A percentile compares a stretch with the other conserved stretches of the same genome.
phyloP scores from a whole-genome alignment of 257 asterid genomes.

The Striga asiatica region DNA sequence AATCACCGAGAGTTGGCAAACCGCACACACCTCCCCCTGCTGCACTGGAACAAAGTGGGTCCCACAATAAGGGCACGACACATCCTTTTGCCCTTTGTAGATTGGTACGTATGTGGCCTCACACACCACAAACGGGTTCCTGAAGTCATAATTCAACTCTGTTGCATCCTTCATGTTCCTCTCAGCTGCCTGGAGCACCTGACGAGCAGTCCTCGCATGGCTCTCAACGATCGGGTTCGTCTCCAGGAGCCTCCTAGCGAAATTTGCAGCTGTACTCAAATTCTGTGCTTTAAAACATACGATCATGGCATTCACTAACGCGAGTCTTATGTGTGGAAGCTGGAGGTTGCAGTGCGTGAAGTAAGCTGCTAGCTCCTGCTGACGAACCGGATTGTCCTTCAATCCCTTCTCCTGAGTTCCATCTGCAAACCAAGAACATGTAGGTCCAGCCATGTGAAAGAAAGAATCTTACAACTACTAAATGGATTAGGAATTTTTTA shows the following conservation, averaged over 20 bases:
- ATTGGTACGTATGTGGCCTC: constrained; percentile 83
- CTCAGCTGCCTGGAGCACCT: constrained; percentile 68
- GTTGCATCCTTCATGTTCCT: constrained; percentile 55
- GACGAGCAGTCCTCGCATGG: constrained; percentile 55
- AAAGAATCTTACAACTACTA: too few relatives aligned
- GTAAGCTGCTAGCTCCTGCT: constrained; percentile 84
- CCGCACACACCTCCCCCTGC: constrained; percentile 63
- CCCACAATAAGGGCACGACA: constrained; percentile 62
- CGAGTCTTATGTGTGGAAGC: constrained; percentile 66
- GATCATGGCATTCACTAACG: constrained; percentile 59
- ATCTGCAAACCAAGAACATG: too few relatives aligned
- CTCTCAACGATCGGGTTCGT: constrained; percentile 56
- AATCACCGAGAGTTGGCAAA: constrained; percentile 58
- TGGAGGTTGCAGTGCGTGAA: constrained; percentile 83
- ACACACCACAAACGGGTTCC: constrained; percentile 82
- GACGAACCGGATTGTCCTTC: constrained; percentile 65
- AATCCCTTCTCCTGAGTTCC: too few relatives aligned
- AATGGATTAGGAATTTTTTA: too few relatives aligned
- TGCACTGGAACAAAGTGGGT: constrained; percentile 62
- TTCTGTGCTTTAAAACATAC: constrained; percentile 58
- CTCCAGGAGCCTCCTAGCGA: constrained; percentile 71
- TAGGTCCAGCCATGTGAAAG: too few relatives aligned
- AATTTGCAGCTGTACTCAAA: constrained; percentile 65
- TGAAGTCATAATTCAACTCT: constrained; percentile 66
- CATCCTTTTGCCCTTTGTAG: constrained; percentile 80